Conservation (phyloP, 345 rosid species). For the Dipteronia dyeriana region DNA sequence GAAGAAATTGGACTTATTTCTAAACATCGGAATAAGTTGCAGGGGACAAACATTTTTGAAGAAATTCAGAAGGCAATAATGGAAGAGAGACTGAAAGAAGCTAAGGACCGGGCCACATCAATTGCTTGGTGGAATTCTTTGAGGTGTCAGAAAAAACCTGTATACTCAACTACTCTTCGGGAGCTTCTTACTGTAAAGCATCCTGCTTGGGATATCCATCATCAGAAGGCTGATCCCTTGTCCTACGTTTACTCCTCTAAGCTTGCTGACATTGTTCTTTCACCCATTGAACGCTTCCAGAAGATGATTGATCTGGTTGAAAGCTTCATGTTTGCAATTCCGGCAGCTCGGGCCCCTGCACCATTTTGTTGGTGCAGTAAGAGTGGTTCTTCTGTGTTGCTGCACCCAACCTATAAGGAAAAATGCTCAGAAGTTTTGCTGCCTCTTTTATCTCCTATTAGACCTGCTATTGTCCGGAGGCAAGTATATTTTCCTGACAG, state of each 20-base stretch:
- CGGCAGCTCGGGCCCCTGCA: constrained; percentile 82
- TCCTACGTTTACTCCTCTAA: constrained; percentile 66
- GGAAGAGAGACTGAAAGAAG: constrained; percentile 79
- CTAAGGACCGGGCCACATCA: constrained; percentile 73
- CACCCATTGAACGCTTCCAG: constrained; percentile 87
- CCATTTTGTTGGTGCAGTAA: constrained; percentile 92
- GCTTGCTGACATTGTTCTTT: constrained; percentile 81
- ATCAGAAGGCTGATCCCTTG: constrained; percentile 44
- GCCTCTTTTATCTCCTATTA: constrained; percentile 79
- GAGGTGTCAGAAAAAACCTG: constrained; percentile 85
- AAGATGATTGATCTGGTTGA: constrained; percentile 77
- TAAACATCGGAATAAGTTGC: constrained; percentile 38
- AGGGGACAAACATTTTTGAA: constrained; percentile 79
- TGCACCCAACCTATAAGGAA: constrained; percentile 57
- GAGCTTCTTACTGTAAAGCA: constrained; percentile 58
- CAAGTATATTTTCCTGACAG: constrained; percentile 97
- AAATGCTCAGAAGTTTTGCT: constrained; percentile 65
- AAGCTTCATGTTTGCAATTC: constrained; percentile 91
- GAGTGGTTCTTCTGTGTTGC: constrained; percentile 56
- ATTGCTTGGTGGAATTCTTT: constrained; percentile 99
- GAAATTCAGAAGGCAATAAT: constrained; percentile 72
- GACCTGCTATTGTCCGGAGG: constrained; percentile 95
- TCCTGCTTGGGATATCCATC: constrained; percentile 61
- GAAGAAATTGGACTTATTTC: constrained; percentile 44
- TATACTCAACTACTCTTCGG: constrained; percentile 70